A percentile compares a stretch with the other conserved stretches of the same genome.
phyloP scores from a whole-genome alignment of 2,329 filamentous ascomycete species.

The Ophiocordyceps polyrhachis-furcata region DNA sequence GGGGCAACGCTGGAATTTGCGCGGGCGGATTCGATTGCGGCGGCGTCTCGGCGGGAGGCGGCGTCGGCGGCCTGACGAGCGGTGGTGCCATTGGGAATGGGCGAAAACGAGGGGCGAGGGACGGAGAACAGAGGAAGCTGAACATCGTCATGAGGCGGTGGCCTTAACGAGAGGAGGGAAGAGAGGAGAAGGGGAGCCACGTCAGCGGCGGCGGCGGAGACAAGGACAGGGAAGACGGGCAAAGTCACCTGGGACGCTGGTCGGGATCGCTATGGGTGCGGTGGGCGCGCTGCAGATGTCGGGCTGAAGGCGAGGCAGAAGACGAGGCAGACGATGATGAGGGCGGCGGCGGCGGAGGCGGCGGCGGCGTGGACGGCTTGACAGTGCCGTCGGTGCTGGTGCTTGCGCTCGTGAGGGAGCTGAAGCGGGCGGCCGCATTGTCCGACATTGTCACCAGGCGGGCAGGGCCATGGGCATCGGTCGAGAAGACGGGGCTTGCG shows the following conservation, averaged over 20 bases:
- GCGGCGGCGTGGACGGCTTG: slow-evolving; percentile 23
- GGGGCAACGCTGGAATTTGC: slow-evolving; percentile 31
- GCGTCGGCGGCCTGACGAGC: slow-evolving; percentile 39
- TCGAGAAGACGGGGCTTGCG: slow-evolving; percentile 1
- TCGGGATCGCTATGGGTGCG: slow-evolving; percentile 14
- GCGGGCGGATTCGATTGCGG: slow-evolving; percentile 31
- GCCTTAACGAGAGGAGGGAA: slow-evolving; percentile 5
- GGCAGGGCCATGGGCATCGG: slow-evolving; percentile 11
- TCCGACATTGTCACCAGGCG: slow-evolving; percentile 42
- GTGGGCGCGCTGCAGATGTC: slow-evolving; percentile 11
- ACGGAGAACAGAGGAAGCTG: slow-evolving; percentile 30
- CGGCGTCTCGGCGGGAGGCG: slow-evolving; percentile 49
- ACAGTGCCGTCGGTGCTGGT: slow-evolving; percentile 43
- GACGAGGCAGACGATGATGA: slow-evolving; percentile 8
- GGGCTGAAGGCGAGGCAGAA: slow-evolving; percentile 4
- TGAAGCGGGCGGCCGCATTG: slow-evolving; percentile 46
- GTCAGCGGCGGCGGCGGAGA: not conserved
- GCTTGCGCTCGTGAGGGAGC: slow-evolving; percentile 16
- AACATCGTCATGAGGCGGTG: slow-evolving; percentile 15
- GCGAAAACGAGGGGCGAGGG: slow-evolving; percentile 26
- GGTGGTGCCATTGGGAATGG: slow-evolving; percentile 19
- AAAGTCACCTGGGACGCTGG: slow-evolving; percentile 19
- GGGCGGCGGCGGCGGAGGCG: slow-evolving; percentile 10
- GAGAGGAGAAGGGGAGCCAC: too few species aligned
- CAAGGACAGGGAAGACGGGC: slow-evolving; percentile 4